Percentiles rank a stretch among this genome's conserved stretches.
Conservation (phyloP, 2,329 filamentous ascomycete genomes). For the Arthrinium phaeospermum region DNA sequence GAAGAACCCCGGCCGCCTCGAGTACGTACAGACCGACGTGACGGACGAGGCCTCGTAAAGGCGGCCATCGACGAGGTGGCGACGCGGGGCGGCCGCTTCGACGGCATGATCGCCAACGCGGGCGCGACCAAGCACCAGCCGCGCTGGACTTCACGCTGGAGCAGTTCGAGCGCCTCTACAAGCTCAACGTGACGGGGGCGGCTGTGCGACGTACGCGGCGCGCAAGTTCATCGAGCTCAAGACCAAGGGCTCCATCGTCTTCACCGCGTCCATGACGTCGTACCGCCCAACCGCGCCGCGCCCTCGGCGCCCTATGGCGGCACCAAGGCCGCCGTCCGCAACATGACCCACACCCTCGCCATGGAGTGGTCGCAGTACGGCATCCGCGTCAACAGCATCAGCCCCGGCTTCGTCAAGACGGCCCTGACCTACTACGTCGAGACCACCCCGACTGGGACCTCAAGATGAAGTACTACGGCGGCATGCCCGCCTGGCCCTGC, state of each 20-base stretch:
- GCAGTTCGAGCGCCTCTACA: slow-evolving; percentile 47
- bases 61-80: slow-evolving; percentile 48
- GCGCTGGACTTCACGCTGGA: slow-evolving; percentile 49
- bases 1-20: slow-evolving; percentile 46
- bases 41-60: slow-evolving; percentile 48
- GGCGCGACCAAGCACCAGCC: slow-evolving; percentile 51
- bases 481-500: slow-evolving; percentile 59
- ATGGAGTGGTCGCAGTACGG: slow-evolving; percentile 56
- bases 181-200: slow-evolving; percentile 54
- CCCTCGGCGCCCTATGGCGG: slow-evolving; percentile 56
- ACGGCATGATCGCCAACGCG: slow-evolving; percentile 49
- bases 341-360: slow-evolving; percentile 47
- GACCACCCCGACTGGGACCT: slow-evolving; percentile 59
- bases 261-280: slow-evolving; percentile 54
- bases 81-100: slow-evolving; percentile 44
- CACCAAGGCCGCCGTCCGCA: slow-evolving; percentile 50
- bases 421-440: slow-evolving; percentile 57
- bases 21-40: slow-evolving; percentile 53
- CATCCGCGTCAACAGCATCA: slow-evolving; percentile 53
- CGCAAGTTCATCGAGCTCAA: slow-evolving; percentile 45
- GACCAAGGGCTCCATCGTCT: slow-evolving; percentile 46
- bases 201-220: slow-evolving; percentile 52
- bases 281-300: slow-evolving; percentile 55
- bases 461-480: slow-evolving; percentile 64
- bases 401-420: slow-evolving; percentile 49